A percentile compares a stretch with the other conserved stretches of the same genome.
These are phyloP conservation scores for Mycena amicta DNA, from an alignment of 768 basidiomycete species.

Conservation along the genomic window DNA sequence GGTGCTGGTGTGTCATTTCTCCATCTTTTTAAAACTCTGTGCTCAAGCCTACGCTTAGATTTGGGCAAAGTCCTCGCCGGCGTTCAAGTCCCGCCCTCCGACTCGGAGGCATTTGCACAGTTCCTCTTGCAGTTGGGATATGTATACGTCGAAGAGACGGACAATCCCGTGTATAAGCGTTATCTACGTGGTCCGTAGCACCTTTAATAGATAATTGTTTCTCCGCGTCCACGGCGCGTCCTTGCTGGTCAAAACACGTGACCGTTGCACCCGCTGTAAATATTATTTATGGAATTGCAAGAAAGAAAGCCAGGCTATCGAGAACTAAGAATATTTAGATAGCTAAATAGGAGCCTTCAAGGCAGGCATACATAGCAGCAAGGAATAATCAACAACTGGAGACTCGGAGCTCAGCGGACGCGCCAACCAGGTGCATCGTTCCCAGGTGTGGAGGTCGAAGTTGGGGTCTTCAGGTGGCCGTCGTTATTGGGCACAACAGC, in stretches of 20 bases:
- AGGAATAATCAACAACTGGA: too few species aligned
- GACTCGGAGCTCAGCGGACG: too few species aligned
- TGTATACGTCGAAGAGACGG: slow-evolving; percentile 89
- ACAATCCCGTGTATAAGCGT: slow-evolving; percentile 81
- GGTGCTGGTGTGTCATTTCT: slow-evolving; percentile 72
- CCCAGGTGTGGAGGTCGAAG: background rate
- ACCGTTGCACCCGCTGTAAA: background rate
- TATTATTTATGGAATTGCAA: too few species aligned
- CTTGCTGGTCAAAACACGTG: background rate
- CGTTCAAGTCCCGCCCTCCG: slow-evolving; percentile 81
- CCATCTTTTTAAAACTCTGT: background rate
- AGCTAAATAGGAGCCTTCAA: background rate
- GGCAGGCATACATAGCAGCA: too few species aligned
- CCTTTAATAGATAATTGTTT: background rate
- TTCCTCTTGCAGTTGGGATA: slow-evolving; percentile 85
- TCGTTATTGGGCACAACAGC: background rate
- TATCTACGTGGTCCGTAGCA: slow-evolving; percentile 62
- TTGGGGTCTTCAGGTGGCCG: background rate
- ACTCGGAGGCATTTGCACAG: slow-evolving; percentile 65
- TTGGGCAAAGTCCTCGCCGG: slow-evolving; percentile 92
- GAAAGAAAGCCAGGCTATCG: background rate
- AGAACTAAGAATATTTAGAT: background rate
- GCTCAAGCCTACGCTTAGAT: slow-evolving; percentile 49
- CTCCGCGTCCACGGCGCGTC: background rate
- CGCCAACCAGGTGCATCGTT: background rate